Evolutionary conservation across 2,329 filamentous ascomycete species (phyloP).

Genomic region (Talaromyces sp.): DNA sequence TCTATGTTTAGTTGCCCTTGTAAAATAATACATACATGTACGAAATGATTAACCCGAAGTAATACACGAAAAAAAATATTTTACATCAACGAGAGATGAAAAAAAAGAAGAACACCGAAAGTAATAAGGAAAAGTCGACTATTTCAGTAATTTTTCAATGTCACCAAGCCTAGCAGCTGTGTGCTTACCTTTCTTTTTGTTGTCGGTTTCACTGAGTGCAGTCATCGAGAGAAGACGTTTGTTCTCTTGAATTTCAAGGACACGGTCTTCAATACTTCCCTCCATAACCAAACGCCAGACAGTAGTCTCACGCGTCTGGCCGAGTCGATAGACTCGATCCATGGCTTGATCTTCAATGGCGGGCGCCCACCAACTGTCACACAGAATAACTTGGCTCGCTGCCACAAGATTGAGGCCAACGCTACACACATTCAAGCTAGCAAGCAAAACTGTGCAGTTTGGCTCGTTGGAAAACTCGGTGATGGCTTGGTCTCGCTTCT

Average conservation of each 20-base stretch:
- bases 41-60: background rate
- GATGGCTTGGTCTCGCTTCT: slow-evolving; percentile 67
- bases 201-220: slow-evolving; percentile 70
- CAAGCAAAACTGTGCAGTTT: slow-evolving; percentile 69
- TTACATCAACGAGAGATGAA: background rate
- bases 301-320: slow-evolving; percentile 72
- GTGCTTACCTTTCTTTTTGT: slow-evolving; percentile 52
- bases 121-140: background rate
- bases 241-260: slow-evolving; percentile 70
- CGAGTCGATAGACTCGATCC: slow-evolving; percentile 79
- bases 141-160: slow-evolving; percentile 29
- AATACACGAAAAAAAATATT: background rate
- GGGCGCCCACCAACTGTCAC: slow-evolving; percentile 87
- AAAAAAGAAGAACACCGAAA: background rate
- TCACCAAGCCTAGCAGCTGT: slow-evolving; percentile 49
- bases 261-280: slow-evolving; percentile 71
- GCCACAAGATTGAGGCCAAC: slow-evolving; percentile 83
- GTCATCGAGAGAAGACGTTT: slow-evolving; percentile 74
- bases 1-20: background rate
- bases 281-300: slow-evolving; percentile 81
- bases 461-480: slow-evolving; percentile 62
- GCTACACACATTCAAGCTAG: slow-evolving; percentile 74
- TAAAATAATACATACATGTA: background rate
- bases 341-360: slow-evolving; percentile 90
- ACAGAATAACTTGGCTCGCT: slow-evolving; percentile 78